Evolutionary conservation across 257 asterid genomes (phyloP).

Genomic region (Solanum ahanhuiri): DNA sequence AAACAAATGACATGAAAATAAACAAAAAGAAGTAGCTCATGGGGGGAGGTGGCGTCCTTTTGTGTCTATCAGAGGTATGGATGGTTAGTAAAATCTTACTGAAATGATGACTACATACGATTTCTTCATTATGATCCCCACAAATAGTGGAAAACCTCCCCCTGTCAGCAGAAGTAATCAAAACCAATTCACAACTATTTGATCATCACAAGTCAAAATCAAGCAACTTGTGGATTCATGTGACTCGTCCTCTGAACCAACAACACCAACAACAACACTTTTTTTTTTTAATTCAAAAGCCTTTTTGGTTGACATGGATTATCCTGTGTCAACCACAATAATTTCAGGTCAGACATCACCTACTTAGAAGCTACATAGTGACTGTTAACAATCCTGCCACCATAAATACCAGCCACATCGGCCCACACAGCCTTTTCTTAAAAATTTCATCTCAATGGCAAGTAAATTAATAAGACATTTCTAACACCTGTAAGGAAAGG

Average conservation of each 20-base stretch:
- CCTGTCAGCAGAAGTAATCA: background rate
- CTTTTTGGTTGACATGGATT: background rate
- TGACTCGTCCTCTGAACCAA: background rate
- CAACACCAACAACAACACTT: background rate
- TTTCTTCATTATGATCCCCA: background rate
- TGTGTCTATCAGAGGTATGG: background rate
- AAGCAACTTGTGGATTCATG: background rate
- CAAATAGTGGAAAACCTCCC: background rate
- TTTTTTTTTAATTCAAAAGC: background rate
- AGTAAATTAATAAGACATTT: background rate
- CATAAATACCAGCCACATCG: background rate
- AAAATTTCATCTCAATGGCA: background rate
- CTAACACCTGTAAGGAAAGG: background rate
- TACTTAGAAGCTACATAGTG: background rate
- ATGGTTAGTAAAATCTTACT: background rate
- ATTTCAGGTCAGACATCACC: background rate
- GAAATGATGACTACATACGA: background rate
- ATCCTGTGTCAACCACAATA: background rate
- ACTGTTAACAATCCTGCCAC: background rate
- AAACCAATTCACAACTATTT: background rate
- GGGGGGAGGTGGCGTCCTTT: background rate
- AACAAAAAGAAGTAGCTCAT: background rate
- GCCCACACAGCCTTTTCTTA: background rate
- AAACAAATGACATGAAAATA: background rate
- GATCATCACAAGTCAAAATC: background rate